phyloP scores from a whole-genome alignment of 768 basidiomycete species.

The Gymnopilus dilepis region DNA sequence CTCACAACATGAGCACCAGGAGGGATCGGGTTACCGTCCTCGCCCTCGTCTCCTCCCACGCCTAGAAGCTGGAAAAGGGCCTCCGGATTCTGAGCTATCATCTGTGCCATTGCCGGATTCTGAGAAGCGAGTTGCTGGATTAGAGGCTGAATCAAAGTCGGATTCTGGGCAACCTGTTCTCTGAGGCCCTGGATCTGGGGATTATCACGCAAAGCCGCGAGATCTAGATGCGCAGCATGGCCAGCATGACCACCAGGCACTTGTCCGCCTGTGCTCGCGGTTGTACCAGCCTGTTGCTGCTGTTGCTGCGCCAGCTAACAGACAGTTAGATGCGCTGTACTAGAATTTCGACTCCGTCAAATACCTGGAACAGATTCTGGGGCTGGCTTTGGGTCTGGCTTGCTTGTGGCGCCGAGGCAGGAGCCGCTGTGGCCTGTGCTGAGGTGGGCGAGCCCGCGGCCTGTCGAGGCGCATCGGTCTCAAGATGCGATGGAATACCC shows the following conservation, averaged over 20 bases:
- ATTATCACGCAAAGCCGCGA: slow-evolving; percentile 60
- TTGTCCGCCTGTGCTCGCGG: slow-evolving; percentile 36
- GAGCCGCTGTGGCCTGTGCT: slow-evolving; percentile 38
- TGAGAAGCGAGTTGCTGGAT: slow-evolving; percentile 78
- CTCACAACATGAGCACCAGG: slow-evolving; percentile 69
- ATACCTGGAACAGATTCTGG: slow-evolving; percentile 88
- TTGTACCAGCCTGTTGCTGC: slow-evolving; percentile 54
- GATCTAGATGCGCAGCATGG: slow-evolving; percentile 38
- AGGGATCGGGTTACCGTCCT: slow-evolving; percentile 45
- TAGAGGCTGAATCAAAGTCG: slow-evolving; percentile 74
- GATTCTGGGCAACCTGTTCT: slow-evolving; percentile 75
- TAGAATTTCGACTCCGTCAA: no score
- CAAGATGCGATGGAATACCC: slow-evolving; percentile 82
- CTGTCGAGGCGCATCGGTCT: slow-evolving; percentile 48
- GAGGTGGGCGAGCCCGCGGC: slow-evolving; percentile 42
- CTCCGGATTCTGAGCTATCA: slow-evolving; percentile 75
- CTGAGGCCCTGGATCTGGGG: slow-evolving; percentile 78
- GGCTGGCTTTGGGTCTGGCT: slow-evolving; percentile 49
- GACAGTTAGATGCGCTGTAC: no score
- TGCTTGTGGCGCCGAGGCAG: slow-evolving; percentile 28
- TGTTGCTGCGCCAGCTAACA: slow-evolving; percentile 76
- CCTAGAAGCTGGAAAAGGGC: slow-evolving; percentile 68
- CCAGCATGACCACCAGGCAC: slow-evolving; percentile 38
- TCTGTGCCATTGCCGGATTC: slow-evolving; percentile 79
- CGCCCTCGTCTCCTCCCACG: slow-evolving; percentile 44